Conservation (phyloP, 1,284 basidiomycete genomes). For the Irpex rosettiformis region DNA sequence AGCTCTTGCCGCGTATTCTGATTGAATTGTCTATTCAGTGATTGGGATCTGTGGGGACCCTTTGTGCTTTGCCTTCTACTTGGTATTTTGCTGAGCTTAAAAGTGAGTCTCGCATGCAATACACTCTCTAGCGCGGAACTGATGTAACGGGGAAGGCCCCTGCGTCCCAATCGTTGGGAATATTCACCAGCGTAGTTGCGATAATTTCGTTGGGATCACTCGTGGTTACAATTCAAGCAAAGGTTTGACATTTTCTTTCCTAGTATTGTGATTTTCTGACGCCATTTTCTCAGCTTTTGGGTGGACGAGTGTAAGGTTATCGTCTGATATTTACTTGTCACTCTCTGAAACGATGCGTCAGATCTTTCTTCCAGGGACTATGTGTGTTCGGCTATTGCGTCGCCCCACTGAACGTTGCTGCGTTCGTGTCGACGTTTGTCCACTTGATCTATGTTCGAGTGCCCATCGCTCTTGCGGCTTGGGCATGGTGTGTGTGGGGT, state of each 20-base stretch:
- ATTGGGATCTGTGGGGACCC: slow-evolving; percentile 97
- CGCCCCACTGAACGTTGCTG: slow-evolving; percentile 86
- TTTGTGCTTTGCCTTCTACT: slow-evolving; percentile 82
- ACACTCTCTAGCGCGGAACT: background rate
- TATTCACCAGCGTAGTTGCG: slow-evolving; percentile 91
- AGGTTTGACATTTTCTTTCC: slow-evolving; percentile 42
- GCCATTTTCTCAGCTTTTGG: slow-evolving; percentile 60
- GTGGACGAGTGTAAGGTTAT: slow-evolving; percentile 80
- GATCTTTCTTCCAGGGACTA: slow-evolving; percentile 93
- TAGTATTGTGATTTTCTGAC: background rate
- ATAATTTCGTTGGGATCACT: slow-evolving; percentile 88
- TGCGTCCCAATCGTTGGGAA: slow-evolving; percentile 74
- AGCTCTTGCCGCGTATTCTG: too few species aligned
- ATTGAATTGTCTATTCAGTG: slow-evolving; percentile 44
- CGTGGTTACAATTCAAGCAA: slow-evolving; percentile 89
- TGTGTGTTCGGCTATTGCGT: slow-evolving; percentile 92
- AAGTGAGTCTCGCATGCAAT: slow-evolving; percentile 47
- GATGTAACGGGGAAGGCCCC: slow-evolving; percentile 59
- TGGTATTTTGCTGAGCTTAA: slow-evolving; percentile 85
- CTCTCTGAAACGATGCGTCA: slow-evolving; percentile 28
- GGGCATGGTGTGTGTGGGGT: slow-evolving; percentile 98
- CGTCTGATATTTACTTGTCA: background rate
- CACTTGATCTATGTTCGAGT: slow-evolving; percentile 82
- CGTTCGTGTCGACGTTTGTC: slow-evolving; percentile 83
- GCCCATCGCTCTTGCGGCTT: slow-evolving; percentile 79